Base-by-base conservation (phyloP, 257 asterid genomes). In the Nicotiana otophora region DNA sequence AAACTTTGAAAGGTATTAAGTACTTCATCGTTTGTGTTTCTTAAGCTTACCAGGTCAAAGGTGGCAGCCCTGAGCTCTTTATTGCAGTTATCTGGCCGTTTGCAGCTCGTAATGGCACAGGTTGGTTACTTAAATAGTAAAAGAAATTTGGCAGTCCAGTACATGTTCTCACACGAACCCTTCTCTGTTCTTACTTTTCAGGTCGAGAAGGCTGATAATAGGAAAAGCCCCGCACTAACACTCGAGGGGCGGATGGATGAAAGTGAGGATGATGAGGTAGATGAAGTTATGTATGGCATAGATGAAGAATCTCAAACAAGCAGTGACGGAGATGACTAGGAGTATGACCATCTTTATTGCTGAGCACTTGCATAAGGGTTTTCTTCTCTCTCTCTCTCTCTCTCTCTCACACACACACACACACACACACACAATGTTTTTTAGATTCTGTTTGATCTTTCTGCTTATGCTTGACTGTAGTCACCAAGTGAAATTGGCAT, bases 101-200 rank as follows among this genome's bases (percentile, higher is more conserved):
- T 94, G 87, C 98, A 96, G 72, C 98, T 96, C 54, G 90, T 96
- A n/a, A 89, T 86, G 14, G 92, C 98, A 82, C 98, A 94, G 99
- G 98, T 96, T 63, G 74, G 48, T 84, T 77, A 53, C 57, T 74
- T 68, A 23, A 53, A 1, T 42, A 26, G 66, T 84, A 65, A 51
- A 30, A 76, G 74, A 20, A 77, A 53, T 55, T 46, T 9, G 4
- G 4, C 53, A 46, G 79, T 74, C 80, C 62, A 74, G 7, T 74
- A 48, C 80, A 48, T 15, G 11, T 74, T 33, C 26, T 48, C 5
- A 33, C 14, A 74, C 28, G 42, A 74, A 74, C 15, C 80, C 80
- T 48, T 42, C 17, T 48, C 20, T 72, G 11, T 42, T 51, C 16
- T 48, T 74, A 26, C 62, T 26, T 74, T 74, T 48, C 90, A 96